A percentile compares a stretch with the other conserved stretches of the same genome.
Conservation (phyloP, 768 basidiomycete species). For the Chalciporus piperatus region DNA sequence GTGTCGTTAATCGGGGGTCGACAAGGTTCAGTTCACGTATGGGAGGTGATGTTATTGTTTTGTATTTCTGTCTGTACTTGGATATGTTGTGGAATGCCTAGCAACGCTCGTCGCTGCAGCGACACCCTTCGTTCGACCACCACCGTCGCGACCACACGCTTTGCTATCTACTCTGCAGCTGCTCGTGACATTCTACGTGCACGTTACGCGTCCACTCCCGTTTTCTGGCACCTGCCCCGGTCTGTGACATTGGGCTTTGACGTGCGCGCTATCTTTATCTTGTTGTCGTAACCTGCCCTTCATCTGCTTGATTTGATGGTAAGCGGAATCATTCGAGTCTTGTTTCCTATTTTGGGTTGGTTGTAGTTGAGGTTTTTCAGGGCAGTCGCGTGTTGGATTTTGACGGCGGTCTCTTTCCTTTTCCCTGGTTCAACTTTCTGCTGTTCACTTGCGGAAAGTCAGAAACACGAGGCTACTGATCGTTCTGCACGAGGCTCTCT, state of each 20-base stretch:
- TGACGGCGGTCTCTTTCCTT: conserved; percentile 15
- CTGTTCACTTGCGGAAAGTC: conserved; percentile 38
- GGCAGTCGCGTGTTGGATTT: conserved; percentile 30
- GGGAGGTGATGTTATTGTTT: conserved; percentile 22
- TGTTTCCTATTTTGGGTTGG: conserved; percentile 29
- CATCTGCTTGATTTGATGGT: conserved; percentile 23
- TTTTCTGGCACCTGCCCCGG: too few relatives aligned
- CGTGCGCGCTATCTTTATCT: not conserved
- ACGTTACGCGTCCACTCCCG: not conserved
- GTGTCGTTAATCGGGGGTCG: conserved; percentile 1
- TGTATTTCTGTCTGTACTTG: conserved; percentile 7
- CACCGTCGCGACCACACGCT: too few relatives aligned
- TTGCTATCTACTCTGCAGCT: too few relatives aligned
- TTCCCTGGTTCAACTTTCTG: conserved; percentile 25
- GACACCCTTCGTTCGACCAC: not conserved
- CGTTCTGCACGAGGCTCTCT: conserved; percentile 47
- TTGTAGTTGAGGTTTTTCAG: conserved; percentile 34
- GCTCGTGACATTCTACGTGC: not conserved
- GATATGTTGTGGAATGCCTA: conserved; percentile 17
- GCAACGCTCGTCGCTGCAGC: conserved; percentile 18
- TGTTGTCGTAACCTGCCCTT: too few relatives aligned
- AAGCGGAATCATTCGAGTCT: conserved; percentile 21
- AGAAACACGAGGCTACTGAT: conserved; percentile 48
- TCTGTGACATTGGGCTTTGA: too few relatives aligned
- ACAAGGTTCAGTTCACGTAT: conserved; percentile 19